Evolutionary conservation across 345 rosid species (phyloP), one percentile per base, ranked within the genome.

Genomic region (Eucalyptus globulus): DNA sequence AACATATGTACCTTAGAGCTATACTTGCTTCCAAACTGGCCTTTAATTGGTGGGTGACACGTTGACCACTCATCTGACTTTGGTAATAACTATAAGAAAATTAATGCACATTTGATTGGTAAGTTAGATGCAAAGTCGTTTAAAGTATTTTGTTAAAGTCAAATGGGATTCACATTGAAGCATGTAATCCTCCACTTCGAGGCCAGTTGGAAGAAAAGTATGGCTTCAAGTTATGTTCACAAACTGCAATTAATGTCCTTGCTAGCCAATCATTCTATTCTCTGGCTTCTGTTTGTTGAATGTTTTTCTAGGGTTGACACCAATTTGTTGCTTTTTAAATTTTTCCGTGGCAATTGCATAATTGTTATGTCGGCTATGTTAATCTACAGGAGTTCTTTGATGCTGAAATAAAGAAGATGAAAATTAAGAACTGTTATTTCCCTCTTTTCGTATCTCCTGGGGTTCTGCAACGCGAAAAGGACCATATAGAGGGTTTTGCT

Each of bases 401-500:
- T 92, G 94, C 95, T 17, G 97, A 98, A 88, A 97, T 98, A 87
- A 97, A 98, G 94, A 96, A 95, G 89, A 95, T 98, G 99, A 96
- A 97, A 90, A 95, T 98, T 87, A 94, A 96, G 94, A 97, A 96
- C 91, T 98, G 99, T 89, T 98, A 97, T 91, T 98, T 97, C 93
- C 99, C 99, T 87, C 96, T 98, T 86, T 98, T 97, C 93, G 99
- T 98, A 83, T 98, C 99, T 83, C 95, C 98, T 54, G 91, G 91
- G 91, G 99, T 95, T 83, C 91, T 98, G 51, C 95, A 96, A 90
- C 97, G 95, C 91, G 99, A 98, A 94, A 97, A 96, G 94, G 98
- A 98, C 90, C 99, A 98, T 88, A 76, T 98, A 2, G 99, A 98
- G 89, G 99, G 99, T 69, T 98, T 98, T 90, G 99, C 99, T 89